Base-by-base conservation (phyloP, 1,284 basidiomycete genomes). In the Cystobasidiaceae sp. region DNA sequence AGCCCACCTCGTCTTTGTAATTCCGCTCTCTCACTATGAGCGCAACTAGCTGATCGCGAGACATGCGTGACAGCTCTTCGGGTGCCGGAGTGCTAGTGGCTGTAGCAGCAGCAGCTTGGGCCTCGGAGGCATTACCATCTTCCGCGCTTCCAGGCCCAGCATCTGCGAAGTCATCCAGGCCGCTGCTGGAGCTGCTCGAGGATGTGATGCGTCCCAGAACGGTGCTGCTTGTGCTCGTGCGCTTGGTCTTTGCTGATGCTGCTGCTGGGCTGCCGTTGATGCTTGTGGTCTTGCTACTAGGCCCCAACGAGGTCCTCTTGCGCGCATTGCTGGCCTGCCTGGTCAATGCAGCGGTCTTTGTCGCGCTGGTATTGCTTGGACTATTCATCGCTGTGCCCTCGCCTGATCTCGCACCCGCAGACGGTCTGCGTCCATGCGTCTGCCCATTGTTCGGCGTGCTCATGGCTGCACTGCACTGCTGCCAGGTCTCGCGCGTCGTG, bases 1-100 rank as follows among this genome's bases (percentile, higher is more conserved):
- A 21, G 32, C 46, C 2, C 50, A 56, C 65, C 55, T 64, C 61
- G 17, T 56, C 58, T 32, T 56, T 55, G 4, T 63, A 54, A 30
- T 39, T 17, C 55, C 65, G 46, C 17, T 57, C 46, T 27, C 57
- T 48, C 28, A 39, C 50, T 7, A 67, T 33, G 28, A 69, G 32
- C 27, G 66, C 65, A n/a, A 67, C 19, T 37, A 69, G 60, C 28
- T 66, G 58, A 30, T 67, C 58, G 33, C 57, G 52, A 28, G 54
- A 45, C 62, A 65, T 28, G 28, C 55, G 27, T 4, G 62, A 45
- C 30, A 45, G 23, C 27, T 65, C 62, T 13, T 61, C 45, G 32
- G 51, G 51, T 25, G 55, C n/a, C 37, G 19, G n/a, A 17, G 19
- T 44, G 27, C 5, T 25, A 6, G 17, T 50, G 34, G 8, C 30